Conservation (phyloP, 2,329 filamentous ascomycete genomes). For the Teratosphaeria gauchensis region DNA sequence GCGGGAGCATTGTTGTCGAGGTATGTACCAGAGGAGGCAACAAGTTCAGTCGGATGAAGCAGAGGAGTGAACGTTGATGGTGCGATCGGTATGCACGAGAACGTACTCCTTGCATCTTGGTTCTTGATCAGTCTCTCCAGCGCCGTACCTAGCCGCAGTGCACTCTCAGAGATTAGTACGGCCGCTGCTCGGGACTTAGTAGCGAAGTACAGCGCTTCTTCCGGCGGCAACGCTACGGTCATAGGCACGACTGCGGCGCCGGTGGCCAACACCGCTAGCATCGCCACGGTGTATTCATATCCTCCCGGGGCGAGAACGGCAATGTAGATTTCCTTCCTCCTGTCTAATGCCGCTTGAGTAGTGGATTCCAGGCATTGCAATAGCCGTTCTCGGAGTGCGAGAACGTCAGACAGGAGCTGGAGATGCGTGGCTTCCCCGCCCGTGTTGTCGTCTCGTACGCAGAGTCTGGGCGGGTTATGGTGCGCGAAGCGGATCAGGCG, state of each 20-base stretch:
- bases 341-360: conserved; percentile 22
- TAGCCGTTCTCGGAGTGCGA: conserved; percentile 33
- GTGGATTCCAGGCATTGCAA: conserved; percentile 20
- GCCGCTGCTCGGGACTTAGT: conserved; percentile 31
- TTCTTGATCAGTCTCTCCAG: conserved; percentile 22
- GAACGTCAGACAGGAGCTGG: conserved; percentile 36
- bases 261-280: conserved; percentile 38
- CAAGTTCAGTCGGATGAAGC: conserved; percentile 25
- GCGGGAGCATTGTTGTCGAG: conserved; percentile 32
- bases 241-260: conserved; percentile 40
- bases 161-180: conserved; percentile 29
- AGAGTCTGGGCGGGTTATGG: conserved; percentile 25
- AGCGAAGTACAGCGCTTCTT: conserved; percentile 38
- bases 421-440: conserved; percentile 30
- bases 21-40: conserved; percentile 32
- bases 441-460: conserved; percentile 31
- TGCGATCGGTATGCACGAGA: conserved; percentile 29
- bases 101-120: conserved; percentile 16
- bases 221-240: conserved; percentile 31
- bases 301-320: conserved; percentile 37
- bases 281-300: conserved; percentile 41
- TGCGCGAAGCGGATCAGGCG: conserved; percentile 32
- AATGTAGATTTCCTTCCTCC: conserved; percentile 34
- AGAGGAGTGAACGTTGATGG: conserved; percentile 24
- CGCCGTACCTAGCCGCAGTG: conserved; percentile 21